A percentile compares a stretch with the other conserved stretches of the same genome.
phyloP scores from a whole-genome alignment of 768 basidiomycete species.

The Russula virescens region DNA sequence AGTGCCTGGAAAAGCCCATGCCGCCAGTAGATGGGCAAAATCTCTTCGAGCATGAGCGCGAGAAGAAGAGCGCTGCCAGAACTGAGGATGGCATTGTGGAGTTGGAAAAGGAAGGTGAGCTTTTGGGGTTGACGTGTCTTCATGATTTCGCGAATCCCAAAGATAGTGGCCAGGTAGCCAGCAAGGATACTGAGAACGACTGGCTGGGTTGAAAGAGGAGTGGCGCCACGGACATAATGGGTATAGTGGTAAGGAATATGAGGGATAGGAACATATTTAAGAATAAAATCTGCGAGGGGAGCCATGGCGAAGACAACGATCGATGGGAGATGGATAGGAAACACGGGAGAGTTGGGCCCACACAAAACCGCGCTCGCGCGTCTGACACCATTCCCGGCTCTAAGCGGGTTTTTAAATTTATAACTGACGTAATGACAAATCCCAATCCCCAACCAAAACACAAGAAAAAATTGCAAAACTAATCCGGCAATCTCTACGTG shows the following conservation, averaged over 20 bases:
- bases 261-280: slow-evolving; percentile 47
- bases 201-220: slow-evolving; percentile 73
- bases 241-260: slow-evolving; percentile 52
- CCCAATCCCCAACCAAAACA: neutral
- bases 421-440: neutral
- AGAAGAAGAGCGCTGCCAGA: slow-evolving; percentile 80
- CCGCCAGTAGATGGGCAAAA: slow-evolving; percentile 70
- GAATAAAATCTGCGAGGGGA: slow-evolving; percentile 67
- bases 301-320: slow-evolving; percentile 42
- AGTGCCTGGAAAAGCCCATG: slow-evolving; percentile 71
- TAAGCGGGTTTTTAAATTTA: slow-evolving; percentile 11
- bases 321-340: slow-evolving; percentile 6
- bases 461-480: neutral
- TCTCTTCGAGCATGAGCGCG: slow-evolving; percentile 87
- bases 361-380: neutral
- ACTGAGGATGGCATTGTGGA: slow-evolving; percentile 87
- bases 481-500: slow-evolving; percentile 32
- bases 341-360: slow-evolving; percentile 1
- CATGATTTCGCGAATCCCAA: slow-evolving; percentile 81
- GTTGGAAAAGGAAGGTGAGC: slow-evolving; percentile 79
- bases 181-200: slow-evolving; percentile 65
- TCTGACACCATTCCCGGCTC: neutral
- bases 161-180: slow-evolving; percentile 84
- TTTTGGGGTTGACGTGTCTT: slow-evolving; percentile 64
- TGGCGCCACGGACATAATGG: slow-evolving; percentile 64